Percentiles rank a stretch among this genome's conserved stretches.
Conservation (phyloP, 495 filamentous ascomycete genomes). For the Aspergillus asperescens region DNA sequence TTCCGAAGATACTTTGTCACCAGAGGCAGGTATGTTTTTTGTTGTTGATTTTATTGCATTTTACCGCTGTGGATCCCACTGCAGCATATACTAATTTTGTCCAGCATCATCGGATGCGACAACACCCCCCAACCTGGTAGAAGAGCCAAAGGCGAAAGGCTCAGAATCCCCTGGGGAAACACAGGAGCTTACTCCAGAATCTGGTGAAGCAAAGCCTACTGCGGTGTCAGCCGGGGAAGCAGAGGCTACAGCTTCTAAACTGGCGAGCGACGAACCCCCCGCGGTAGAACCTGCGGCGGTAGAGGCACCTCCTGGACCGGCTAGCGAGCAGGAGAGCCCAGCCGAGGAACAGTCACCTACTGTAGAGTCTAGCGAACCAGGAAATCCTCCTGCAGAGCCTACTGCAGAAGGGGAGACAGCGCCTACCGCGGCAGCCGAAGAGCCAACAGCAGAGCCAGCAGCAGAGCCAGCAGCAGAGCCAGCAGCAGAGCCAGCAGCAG, state of each 20-base stretch:
- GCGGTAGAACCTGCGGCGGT: not conserved
- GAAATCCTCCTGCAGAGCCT: not conserved
- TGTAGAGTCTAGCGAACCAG: not conserved
- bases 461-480: too few relatives aligned
- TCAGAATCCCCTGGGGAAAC: slow-evolving; percentile 23
- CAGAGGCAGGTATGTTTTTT: slow-evolving; percentile 22
- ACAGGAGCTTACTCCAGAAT: slow-evolving; percentile 14
- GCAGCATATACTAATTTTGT: slow-evolving; percentile 13
- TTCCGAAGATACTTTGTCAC: slow-evolving; percentile 22
- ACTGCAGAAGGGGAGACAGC: slow-evolving; percentile 2
- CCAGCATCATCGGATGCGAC: slow-evolving; percentile 27
- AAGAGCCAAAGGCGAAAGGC: slow-evolving; percentile 17
- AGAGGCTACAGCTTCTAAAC: not conserved
- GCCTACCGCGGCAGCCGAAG: not conserved
- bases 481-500: too few relatives aligned
- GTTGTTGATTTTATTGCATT: too few relatives aligned
- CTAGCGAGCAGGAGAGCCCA: not conserved
- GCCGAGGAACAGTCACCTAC: not conserved
- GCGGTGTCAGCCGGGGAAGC: slow-evolving; percentile 5
- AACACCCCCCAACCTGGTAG: slow-evolving; percentile 26
- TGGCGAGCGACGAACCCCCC: not conserved
- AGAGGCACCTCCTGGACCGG: not conserved
- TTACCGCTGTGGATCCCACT: not conserved
- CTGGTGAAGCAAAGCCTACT: slow-evolving; percentile 15
- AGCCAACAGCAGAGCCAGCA: slow-evolving; percentile 4